Conservation (phyloP, 2,329 filamentous ascomycete genomes). For the Alternaria atra region DNA sequence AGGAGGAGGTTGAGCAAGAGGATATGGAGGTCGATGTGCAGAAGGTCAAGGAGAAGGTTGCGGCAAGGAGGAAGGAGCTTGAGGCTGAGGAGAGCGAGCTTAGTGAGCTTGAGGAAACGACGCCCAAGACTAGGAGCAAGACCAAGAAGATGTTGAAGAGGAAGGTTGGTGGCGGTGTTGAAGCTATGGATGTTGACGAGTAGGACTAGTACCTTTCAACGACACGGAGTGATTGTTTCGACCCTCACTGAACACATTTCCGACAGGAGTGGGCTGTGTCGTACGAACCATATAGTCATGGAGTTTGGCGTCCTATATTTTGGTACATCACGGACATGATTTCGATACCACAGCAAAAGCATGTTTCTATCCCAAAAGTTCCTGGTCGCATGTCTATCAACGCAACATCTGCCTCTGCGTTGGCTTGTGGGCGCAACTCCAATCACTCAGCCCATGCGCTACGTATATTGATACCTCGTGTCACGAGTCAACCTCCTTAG, state of each 20-base stretch:
- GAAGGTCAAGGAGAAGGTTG: slow-evolving; percentile 61
- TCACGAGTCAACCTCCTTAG: too few species aligned
- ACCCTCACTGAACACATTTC: not conserved
- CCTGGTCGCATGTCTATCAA: not conserved
- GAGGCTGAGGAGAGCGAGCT: slow-evolving; percentile 62
- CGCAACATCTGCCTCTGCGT: not conserved
- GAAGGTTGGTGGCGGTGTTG: slow-evolving; percentile 56
- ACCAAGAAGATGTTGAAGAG: slow-evolving; percentile 54
- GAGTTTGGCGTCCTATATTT: slow-evolving; percentile 36
- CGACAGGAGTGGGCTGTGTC: not conserved
- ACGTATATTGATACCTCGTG: too few species aligned
- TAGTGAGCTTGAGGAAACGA: slow-evolving; percentile 47
- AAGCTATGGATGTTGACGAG: slow-evolving; percentile 59
- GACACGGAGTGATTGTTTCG: not conserved
- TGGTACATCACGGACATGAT: slow-evolving; percentile 33
- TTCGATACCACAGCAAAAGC: slow-evolving; percentile 42
- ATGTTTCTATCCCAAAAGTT: not conserved
- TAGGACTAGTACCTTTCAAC: slow-evolving; percentile 14
- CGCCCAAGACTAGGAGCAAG: slow-evolving; percentile 55
- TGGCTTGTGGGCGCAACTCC: too few species aligned
- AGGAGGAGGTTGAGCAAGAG: slow-evolving; percentile 66
- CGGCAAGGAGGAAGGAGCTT: slow-evolving; percentile 70
- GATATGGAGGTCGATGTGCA: slow-evolving; percentile 60
- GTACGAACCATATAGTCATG: slow-evolving; percentile 10
- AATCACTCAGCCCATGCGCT: too few species aligned